These are phyloP conservation scores for Tremella mesenterica DNA, from an alignment of 768 basidiomycete species.

Conservation along the genomic window DNA sequence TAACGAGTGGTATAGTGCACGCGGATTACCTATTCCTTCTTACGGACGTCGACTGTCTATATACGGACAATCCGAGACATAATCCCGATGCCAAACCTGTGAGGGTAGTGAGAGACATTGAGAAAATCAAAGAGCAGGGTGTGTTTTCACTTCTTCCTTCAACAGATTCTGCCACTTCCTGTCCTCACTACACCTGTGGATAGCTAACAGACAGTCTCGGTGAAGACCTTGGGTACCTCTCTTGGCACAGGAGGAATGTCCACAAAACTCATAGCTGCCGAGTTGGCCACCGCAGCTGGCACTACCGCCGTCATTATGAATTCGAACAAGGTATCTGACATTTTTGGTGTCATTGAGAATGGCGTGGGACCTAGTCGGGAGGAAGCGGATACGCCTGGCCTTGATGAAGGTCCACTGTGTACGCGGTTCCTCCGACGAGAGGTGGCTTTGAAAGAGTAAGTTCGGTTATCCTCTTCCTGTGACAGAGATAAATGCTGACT, in stretches of 20 bases:
- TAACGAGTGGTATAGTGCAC: constrained; percentile 93
- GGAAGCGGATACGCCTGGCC: constrained; percentile 17
- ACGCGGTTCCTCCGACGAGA: constrained; percentile 62
- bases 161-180: background rate
- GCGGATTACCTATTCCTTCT: constrained; percentile 94
- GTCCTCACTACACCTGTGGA: background rate
- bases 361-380: constrained; percentile 28
- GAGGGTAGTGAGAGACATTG: constrained; percentile 70
- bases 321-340: constrained; percentile 64
- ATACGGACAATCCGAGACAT: constrained; percentile 89
- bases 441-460: constrained; percentile 42
- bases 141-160: constrained; percentile 9
- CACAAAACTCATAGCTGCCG: constrained; percentile 95
- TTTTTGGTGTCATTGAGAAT: constrained; percentile 67
- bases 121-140: constrained; percentile 74
- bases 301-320: constrained; percentile 84
- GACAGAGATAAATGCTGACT: constrained; percentile 7
- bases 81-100: constrained; percentile 74
- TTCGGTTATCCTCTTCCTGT: constrained; percentile 50
- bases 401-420: constrained; percentile 57
- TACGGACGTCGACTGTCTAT: constrained; percentile 92
- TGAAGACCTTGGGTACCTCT: constrained; percentile 79
- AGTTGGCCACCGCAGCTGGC: constrained; percentile 90
- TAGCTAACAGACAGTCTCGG: constrained; percentile 56
- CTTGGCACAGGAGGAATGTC: constrained; percentile 99